Base-by-base conservation (phyloP, 139 green algal species). In the Raphidocelis subcapitata region DNA sequence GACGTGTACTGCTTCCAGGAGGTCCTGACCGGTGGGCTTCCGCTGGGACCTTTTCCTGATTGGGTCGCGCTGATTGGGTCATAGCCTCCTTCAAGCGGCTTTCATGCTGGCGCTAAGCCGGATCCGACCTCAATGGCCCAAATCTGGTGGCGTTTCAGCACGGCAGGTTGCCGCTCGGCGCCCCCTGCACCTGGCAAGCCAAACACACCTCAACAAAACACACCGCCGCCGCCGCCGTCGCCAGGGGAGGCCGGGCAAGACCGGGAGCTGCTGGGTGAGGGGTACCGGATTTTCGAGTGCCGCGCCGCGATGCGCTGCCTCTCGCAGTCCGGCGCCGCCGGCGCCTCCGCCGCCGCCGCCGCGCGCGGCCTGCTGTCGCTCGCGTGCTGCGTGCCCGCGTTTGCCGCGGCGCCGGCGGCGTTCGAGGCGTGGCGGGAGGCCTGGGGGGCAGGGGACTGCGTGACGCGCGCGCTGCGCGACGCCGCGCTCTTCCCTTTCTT, bases 1-100 rank as follows among this genome's bases (percentile, higher is more conserved):
- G 81, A 87, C 41, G 81, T 87, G 15, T 46, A 74, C 1, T 83
- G 73, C 59, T 86, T 87, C 67, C 81, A 87, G 44, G 81, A 87
- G 64, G 72, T 76, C 16, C 69, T 87, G 20, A 87, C 81, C 69
- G 80, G 80, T 77, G 51, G 0, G 66, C 36, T 33, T 37, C 15
- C 24, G 8, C 20, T 3, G 2, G 0, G 18, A 3, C 32, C 33
- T 51, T 21, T 35, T 16, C 5, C 4, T 49, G 5, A 32, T n/a
- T n/a, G n/a, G n/a, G n/a, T n/a, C n/a, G n/a, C n/a, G n/a, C 1
- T 8, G 41, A 20, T 49, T 49, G 41, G 8, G 41, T 49, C 8
- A 49, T 49, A 49, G 8, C 8, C 8, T 20, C 12, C 41, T 49
- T 20, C 12, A 8, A 49, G 41, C 8, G 41, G 41, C 41, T 8